Evolutionary conservation across 768 basidiomycete genomes (phyloP).

Genomic region (Rhizopogon roseolus): DNA sequence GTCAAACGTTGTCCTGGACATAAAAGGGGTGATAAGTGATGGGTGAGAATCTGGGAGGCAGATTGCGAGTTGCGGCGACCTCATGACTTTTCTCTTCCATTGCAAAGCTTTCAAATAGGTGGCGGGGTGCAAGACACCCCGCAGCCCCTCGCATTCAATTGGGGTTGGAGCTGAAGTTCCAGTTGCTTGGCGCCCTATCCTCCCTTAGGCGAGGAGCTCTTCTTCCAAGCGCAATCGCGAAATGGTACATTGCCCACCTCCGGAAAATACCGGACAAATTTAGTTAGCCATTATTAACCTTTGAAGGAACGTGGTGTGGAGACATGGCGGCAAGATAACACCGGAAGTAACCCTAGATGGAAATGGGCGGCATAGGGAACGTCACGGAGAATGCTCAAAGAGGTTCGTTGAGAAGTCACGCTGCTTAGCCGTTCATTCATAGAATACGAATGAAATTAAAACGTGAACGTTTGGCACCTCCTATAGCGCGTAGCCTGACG

Average conservation of each 20-base stretch:
- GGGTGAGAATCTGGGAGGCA: too few relatives aligned
- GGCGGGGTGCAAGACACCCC: not conserved
- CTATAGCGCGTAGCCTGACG: not conserved
- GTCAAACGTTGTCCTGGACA: not conserved
- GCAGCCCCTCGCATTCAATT: not conserved
- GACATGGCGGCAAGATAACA: constrained; percentile 18
- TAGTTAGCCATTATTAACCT: constrained; percentile 19
- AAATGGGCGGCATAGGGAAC: constrained; percentile 3
- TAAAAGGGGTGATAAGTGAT: not conserved
- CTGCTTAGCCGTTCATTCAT: not conserved
- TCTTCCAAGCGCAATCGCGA: not conserved
- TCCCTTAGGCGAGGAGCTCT: not conserved
- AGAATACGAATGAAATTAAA: not conserved
- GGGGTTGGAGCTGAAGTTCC: not conserved
- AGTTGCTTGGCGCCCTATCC: not conserved
- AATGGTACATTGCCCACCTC: not conserved
- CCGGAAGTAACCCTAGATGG: constrained; percentile 9
- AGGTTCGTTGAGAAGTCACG: not conserved
- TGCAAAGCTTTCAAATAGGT: not conserved
- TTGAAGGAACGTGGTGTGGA: constrained; percentile 28
- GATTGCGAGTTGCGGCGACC: not conserved
- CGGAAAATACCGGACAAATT: constrained; percentile 17
- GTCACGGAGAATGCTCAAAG: not conserved
- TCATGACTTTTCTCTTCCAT: not conserved
- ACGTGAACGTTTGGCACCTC: not conserved